Evolutionary conservation across 768 basidiomycete genomes (phyloP).

Genomic region (Hericium alpestre): DNA sequence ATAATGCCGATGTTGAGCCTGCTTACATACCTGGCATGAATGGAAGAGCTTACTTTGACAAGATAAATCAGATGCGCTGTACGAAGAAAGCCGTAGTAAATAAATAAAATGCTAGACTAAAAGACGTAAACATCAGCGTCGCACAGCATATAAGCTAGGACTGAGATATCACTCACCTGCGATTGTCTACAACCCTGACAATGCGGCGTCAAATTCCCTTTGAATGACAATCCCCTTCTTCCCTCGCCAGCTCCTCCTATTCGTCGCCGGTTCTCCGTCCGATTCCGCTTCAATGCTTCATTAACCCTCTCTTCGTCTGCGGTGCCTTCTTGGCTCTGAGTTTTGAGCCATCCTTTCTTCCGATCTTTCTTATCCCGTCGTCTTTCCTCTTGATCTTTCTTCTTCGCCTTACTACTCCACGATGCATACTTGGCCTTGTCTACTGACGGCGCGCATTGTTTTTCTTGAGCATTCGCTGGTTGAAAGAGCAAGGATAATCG

Average conservation of each 20-base stretch:
- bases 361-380: slow-evolving; percentile 62
- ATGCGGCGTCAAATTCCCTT: slow-evolving; percentile 55
- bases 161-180: not conserved
- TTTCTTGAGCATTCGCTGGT: slow-evolving; percentile 25
- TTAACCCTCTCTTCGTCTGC: slow-evolving; percentile 56
- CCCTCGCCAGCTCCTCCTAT: slow-evolving; percentile 61
- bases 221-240: slow-evolving; percentile 49
- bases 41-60: too few relatives aligned
- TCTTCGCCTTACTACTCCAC: too few relatives aligned
- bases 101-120: too few relatives aligned
- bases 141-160: too few relatives aligned
- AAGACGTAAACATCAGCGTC: too few relatives aligned
- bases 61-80: too few relatives aligned
- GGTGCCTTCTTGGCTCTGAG: slow-evolving; percentile 50
- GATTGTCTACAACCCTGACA: slow-evolving; percentile 27
- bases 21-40: too few relatives aligned
- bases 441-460: too few relatives aligned
- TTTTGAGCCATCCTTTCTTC: slow-evolving; percentile 56
- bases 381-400: too few relatives aligned
- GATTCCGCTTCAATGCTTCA: slow-evolving; percentile 16
- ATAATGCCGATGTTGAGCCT: too few relatives aligned
- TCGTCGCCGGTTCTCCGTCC: slow-evolving; percentile 33
- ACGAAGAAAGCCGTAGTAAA: too few relatives aligned
- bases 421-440: too few relatives aligned
- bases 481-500: slow-evolving; percentile 28